Evolutionary conservation across 257 asterid genomes (phyloP).

Genomic region (Hygrophila difformis): DNA sequence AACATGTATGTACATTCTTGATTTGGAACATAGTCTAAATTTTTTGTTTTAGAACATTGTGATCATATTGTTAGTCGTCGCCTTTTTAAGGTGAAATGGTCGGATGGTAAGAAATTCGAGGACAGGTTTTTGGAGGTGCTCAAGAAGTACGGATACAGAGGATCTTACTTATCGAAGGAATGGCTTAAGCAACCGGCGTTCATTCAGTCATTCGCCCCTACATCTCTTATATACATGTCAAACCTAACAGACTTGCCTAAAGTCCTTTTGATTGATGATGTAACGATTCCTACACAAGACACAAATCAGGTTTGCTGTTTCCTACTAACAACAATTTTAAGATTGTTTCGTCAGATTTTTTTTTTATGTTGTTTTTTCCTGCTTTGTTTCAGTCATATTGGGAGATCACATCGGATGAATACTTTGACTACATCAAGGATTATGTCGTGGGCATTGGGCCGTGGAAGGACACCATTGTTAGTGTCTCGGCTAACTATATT

Average conservation of each 20-base stretch:
- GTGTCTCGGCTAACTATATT: slow-evolving; percentile 42
- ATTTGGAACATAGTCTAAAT: no score
- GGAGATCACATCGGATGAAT: slow-evolving; percentile 83
- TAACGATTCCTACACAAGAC: slow-evolving; percentile 54
- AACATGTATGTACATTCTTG: no score
- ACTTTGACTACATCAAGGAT: slow-evolving; percentile 72
- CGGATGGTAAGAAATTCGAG: slow-evolving; percentile 73
- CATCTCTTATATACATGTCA: slow-evolving; percentile 47
- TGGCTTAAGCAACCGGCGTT: slow-evolving; percentile 85
- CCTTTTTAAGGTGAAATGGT: slow-evolving; percentile 79
- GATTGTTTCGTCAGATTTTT: no score
- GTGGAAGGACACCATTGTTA: slow-evolving; percentile 74
- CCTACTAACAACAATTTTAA: no score
- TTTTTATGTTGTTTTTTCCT: no score
- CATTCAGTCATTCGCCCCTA: slow-evolving; percentile 92
- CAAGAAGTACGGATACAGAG: slow-evolving; percentile 66
- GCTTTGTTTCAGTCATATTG: slow-evolving; percentile 62
- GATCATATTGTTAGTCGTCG: no score
- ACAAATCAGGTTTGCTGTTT: slow-evolving; percentile 81
- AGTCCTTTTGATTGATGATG: slow-evolving; percentile 64
- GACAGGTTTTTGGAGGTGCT: slow-evolving; percentile 75
- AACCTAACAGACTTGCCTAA: slow-evolving; percentile 76
- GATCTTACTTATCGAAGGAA: slow-evolving; percentile 73
- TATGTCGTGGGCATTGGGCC: slow-evolving; percentile 92
- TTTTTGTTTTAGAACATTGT: no score